Conservation (phyloP, 2,329 filamentous ascomycete species). For the Cyclaneusma minus region DNA sequence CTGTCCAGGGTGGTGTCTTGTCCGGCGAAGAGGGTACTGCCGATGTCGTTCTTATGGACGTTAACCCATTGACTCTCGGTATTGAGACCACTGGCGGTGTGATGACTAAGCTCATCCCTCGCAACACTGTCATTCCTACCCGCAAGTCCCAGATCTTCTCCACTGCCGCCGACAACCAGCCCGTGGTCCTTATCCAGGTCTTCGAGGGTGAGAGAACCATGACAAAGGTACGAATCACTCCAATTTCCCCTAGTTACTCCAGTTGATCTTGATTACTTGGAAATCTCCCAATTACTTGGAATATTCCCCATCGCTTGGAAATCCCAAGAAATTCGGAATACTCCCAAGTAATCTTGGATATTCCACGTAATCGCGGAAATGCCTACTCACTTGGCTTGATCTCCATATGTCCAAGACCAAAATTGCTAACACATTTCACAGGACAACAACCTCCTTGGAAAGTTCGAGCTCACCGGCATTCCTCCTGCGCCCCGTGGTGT, state of each 20-base stretch:
- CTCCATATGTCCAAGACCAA: too few species aligned
- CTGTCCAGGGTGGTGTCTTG: slow-evolving; percentile 91
- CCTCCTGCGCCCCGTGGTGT: slow-evolving; percentile 90
- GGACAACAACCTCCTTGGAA: slow-evolving; percentile 92
- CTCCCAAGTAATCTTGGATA: too few species aligned
- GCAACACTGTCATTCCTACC: slow-evolving; percentile 88
- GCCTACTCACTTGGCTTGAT: too few species aligned
- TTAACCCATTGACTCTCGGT: slow-evolving; percentile 90
- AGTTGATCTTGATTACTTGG: not conserved
- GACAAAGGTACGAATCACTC: slow-evolving; percentile 43
- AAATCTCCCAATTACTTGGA: too few species aligned
- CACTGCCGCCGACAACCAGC: slow-evolving; percentile 92
- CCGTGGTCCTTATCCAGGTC: slow-evolving; percentile 87
- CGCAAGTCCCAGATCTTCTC: slow-evolving; percentile 98
- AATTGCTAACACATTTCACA: too few species aligned
- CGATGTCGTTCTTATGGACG: slow-evolving; percentile 87
- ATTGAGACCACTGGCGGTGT: slow-evolving; percentile 96
- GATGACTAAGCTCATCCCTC: slow-evolving; percentile 92
- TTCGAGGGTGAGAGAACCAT: slow-evolving; percentile 86
- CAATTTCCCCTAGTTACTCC: not conserved
- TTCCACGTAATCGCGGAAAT: too few species aligned
- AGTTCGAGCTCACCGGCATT: slow-evolving; percentile 95
- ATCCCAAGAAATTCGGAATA: too few species aligned
- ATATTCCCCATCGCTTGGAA: too few species aligned
- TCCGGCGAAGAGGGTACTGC: slow-evolving; percentile 71